Percentiles rank a stretch among this genome's conserved stretches.
Evolutionary conservation across 75 land plant genomes (phyloP).

Genomic region (Isoetes taiwanensis): DNA sequence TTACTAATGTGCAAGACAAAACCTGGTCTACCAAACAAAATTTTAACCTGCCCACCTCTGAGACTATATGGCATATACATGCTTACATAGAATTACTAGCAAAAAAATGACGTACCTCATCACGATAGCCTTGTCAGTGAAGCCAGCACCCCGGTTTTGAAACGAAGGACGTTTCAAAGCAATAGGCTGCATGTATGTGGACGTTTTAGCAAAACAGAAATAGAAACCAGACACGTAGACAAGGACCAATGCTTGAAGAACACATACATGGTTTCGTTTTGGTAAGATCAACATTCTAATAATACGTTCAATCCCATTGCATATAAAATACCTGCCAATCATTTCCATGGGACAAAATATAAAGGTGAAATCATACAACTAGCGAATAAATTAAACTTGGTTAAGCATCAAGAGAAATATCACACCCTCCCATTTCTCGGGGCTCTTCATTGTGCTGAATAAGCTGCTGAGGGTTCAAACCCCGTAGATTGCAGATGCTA

Average conservation of each 20-base stretch:
- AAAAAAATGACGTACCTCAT: conserved; percentile 41
- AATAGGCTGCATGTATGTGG: conserved; percentile 48
- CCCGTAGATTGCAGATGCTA: conserved; percentile 55
- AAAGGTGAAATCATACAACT: not conserved
- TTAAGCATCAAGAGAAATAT: not conserved
- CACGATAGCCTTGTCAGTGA: conserved; percentile 68
- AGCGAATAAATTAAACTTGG: not conserved
- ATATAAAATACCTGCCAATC: conserved; percentile 64
- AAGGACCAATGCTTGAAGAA: too few species aligned
- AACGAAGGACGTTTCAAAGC: conserved; percentile 47
- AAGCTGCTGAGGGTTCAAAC: conserved; percentile 35
- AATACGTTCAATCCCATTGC: conserved; percentile 79
- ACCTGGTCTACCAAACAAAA: too few species aligned
- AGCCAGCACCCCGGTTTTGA: conserved; percentile 47
- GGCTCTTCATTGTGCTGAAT: conserved; percentile 56
- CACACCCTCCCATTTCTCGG: conserved; percentile 85
- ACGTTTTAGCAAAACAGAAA: too few species aligned
- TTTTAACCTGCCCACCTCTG: too few species aligned
- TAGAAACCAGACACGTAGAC: too few species aligned
- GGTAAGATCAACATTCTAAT: conserved; percentile 57
- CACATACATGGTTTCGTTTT: conserved; percentile 82
- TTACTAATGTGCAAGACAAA: too few species aligned
- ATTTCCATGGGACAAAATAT: not conserved
- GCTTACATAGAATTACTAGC: too few species aligned
- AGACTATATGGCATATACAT: too few species aligned